Evolutionary conservation across 306 rosid genomes (phyloP).

Genomic region (Pyrus bretschneideri): DNA sequence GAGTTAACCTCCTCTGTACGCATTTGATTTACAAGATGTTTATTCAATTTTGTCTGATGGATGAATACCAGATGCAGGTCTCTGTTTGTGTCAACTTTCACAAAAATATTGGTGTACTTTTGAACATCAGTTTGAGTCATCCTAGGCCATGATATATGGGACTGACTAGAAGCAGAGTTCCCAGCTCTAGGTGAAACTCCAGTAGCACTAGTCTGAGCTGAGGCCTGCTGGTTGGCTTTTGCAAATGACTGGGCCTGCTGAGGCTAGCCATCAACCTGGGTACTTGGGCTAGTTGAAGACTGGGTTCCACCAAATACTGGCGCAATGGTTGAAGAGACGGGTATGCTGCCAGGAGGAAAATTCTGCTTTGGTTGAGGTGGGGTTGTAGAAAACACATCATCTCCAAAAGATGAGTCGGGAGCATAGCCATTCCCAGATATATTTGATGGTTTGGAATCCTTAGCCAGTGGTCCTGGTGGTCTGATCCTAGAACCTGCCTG

Average conservation of each 20-base stretch:
- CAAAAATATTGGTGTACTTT: conserved; percentile 79
- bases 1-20: too few species aligned
- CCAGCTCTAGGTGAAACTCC: conserved; percentile 42
- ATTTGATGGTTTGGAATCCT: conserved; percentile 35
- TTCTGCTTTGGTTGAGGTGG: conserved; percentile 51
- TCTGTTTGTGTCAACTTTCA: conserved; percentile 86
- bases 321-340: conserved; percentile 38
- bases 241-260: conserved; percentile 37
- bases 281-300: conserved; percentile 34
- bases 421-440: conserved; percentile 60
- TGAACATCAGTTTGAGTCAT: conserved; percentile 76
- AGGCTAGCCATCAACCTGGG: conserved; percentile 46
- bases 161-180: conserved; percentile 51
- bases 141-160: conserved; percentile 71
- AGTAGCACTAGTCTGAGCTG: conserved; percentile 35
- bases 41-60: too few species aligned
- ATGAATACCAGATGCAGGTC: conserved; percentile 15
- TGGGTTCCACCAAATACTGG: conserved; percentile 49
- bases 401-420: conserved; percentile 61
- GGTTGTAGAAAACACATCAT: conserved; percentile 60
- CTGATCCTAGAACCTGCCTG: conserved; percentile 39
- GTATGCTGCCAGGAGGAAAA: conserved; percentile 31
- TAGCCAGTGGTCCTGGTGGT: conserved; percentile 38
- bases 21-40: too few species aligned
- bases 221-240: conserved; percentile 43